These are phyloP conservation scores for Saccharomycopsis fermentans DNA, from an alignment of 805 yeast genomes.

Conservation along the genomic window DNA sequence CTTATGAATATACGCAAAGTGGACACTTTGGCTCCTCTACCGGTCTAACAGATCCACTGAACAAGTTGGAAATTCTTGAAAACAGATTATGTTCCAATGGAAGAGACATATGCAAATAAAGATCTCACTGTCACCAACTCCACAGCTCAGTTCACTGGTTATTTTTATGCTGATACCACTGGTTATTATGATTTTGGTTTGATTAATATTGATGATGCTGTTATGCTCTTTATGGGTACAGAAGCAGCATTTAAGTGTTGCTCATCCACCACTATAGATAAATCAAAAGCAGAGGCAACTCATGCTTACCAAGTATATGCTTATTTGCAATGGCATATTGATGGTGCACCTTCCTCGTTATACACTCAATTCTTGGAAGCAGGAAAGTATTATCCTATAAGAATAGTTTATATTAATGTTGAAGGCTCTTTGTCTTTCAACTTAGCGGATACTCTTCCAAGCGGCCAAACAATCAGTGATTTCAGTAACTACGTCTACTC, in stretches of 20 bases:
- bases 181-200: constrained; percentile 26
- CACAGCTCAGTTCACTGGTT: constrained; percentile 24
- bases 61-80: not conserved
- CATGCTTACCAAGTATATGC: not conserved
- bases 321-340: not conserved
- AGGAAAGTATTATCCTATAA: too few relatives aligned
- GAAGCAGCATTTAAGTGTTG: constrained; percentile 30
- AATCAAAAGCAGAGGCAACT: not conserved
- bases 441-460: constrained; percentile 10
- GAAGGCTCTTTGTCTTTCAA: constrained; percentile 17
- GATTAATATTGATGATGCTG: constrained; percentile 26
- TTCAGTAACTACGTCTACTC: constrained; percentile 3
- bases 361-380: constrained; percentile 15
- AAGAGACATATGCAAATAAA: not conserved
- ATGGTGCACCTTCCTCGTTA: not conserved
- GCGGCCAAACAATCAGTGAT: not conserved
- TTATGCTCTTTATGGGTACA: constrained; percentile 26
- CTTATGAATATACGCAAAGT: not conserved
- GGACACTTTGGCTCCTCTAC: not conserved
- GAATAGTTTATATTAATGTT: constrained; percentile 22
- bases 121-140: constrained; percentile 19
- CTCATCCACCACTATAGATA: not conserved
- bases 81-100: not conserved
- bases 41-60: not conserved
- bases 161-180: constrained; percentile 22